Evolutionary conservation across 371 early-diverging fungal species (phyloP).

Genomic region (Mortierella sp.): DNA sequence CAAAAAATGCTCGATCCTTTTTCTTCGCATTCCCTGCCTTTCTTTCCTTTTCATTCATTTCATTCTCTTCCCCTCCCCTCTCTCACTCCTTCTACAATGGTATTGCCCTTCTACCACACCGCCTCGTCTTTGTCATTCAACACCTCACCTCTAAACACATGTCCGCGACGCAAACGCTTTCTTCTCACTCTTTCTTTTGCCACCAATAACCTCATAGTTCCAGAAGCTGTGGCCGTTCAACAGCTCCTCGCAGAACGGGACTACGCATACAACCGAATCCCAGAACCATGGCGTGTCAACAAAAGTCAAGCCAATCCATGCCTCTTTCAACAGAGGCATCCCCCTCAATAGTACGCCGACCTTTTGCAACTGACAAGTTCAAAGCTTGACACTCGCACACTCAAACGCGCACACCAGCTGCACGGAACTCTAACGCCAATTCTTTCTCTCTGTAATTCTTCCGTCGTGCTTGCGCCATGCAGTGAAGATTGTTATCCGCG

Average conservation of each 20-base stretch:
- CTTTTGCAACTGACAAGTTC: neutral
- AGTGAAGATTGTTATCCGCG: slow-evolving; percentile 79
- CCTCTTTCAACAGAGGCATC: slow-evolving; percentile 56
- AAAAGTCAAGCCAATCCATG: slow-evolving; percentile 51
- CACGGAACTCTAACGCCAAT: neutral
- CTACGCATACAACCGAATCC: slow-evolving; percentile 14
- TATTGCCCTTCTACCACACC: neutral
- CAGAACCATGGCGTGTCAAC: slow-evolving; percentile 51
- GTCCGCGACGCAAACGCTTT: neutral
- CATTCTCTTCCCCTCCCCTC: neutral
- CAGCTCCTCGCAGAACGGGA: slow-evolving; percentile 25
- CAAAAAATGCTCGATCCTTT: neutral
- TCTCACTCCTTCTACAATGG: slow-evolving; percentile 16
- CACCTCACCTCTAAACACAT: neutral
- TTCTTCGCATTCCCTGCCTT: neutral
- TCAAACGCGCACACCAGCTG: neutral
- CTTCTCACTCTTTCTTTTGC: neutral
- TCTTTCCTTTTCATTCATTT: neutral
- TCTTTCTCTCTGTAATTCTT: neutral
- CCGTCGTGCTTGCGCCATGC: neutral
- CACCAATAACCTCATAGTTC: slow-evolving; percentile 28
- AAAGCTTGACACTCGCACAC: too few species aligned
- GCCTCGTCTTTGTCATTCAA: neutral
- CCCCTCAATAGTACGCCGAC: slow-evolving; percentile 47
- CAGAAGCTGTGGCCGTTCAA: slow-evolving; percentile 56